Evolutionary conservation across 164 flowering plant genomes (phyloP), one percentile per base, ranked within the genome.

Genomic region (Magnolia officinalis): DNA sequence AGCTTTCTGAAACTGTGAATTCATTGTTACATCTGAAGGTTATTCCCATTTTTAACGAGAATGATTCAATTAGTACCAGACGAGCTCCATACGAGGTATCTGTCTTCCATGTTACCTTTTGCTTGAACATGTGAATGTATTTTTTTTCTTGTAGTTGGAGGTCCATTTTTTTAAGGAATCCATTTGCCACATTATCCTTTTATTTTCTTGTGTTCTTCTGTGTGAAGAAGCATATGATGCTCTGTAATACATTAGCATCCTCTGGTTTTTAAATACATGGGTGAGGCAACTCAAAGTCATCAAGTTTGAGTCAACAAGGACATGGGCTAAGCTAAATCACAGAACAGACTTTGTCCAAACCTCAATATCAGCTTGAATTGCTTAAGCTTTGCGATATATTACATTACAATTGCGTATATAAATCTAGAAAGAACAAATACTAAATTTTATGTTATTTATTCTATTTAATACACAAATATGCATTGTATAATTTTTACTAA

Each of bases 51-150:
- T 90, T 96, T 72, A 96, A 96, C 82, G 99, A 96, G 83, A 96
- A 96, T 85, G 99, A 96, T 86, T 92, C 98, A 29, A 83, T 94
- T 74, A 96, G 98, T 81, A 90, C 99, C 63, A 85, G 97, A 81
- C 90, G 77, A 87, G 97, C 97, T 71, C 98, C 98, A 29, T 96
- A 92, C 82, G 97, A 94, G 98, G 99, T 87, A 74, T 69, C 70
- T 20, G 67, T 71, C 2, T 55, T 55, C 18, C 45, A 37, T 37
- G 45, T 37, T 37, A 64, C 49, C 64, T 71, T 78, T 63, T 73
- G 23, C 31, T 49, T 70, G 13, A 20, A 6, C 50, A 23, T 37
- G 50, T 11, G 61, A 55, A 10, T 52, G 10, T 52, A 10, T 55
- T 55, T 8, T 9, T 55, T 55, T 11, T 11, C 29, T 55, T 55